A percentile compares a stretch with the other conserved stretches of the same genome.
phyloP scores from a whole-genome alignment of 306 rosid species.

The Sicyos edulis region DNA sequence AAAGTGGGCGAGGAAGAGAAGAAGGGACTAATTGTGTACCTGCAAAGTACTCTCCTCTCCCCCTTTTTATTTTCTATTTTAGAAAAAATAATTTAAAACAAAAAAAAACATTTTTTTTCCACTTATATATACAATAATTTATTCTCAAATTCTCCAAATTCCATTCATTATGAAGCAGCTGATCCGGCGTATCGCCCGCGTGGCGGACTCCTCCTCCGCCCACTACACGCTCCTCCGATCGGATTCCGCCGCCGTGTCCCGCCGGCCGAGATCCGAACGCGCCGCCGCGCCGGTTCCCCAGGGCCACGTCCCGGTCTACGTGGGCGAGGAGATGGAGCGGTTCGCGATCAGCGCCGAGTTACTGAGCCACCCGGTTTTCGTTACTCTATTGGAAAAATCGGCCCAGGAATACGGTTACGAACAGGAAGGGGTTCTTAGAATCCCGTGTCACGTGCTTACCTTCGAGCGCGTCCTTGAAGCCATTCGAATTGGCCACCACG shows the following conservation, averaged over 20 bases:
- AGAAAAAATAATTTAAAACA: not conserved
- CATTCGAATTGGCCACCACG: constrained; percentile 48
- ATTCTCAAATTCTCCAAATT: not conserved
- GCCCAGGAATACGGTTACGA: constrained; percentile 93
- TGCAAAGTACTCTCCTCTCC: constrained; percentile 59
- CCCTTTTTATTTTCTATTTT: not conserved
- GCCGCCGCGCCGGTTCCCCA: constrained; percentile 40
- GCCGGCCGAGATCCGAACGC: not conserved
- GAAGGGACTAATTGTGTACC: constrained; percentile 51
- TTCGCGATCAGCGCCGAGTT: constrained; percentile 75
- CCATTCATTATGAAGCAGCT: constrained; percentile 56
- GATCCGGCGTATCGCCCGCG: constrained; percentile 71
- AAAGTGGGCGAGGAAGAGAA: not conserved
- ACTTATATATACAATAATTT: not conserved
- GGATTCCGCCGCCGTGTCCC: constrained; percentile 4
- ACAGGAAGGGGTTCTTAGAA: constrained; percentile 73
- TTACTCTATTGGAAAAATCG: constrained; percentile 65
- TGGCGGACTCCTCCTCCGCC: constrained; percentile 83
- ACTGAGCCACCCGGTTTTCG: constrained; percentile 76
- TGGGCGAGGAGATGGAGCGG: constrained; percentile 90
- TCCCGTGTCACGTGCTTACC: constrained; percentile 74
- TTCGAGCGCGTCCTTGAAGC: constrained; percentile 85
- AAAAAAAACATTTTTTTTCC: not conserved
- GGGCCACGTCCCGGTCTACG: constrained; percentile 86
- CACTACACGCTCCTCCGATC: constrained; percentile 67